Base-by-base conservation (phyloP, 2,329 filamentous ascomycete species). In the Pestalotiopsis sp. region DNA sequence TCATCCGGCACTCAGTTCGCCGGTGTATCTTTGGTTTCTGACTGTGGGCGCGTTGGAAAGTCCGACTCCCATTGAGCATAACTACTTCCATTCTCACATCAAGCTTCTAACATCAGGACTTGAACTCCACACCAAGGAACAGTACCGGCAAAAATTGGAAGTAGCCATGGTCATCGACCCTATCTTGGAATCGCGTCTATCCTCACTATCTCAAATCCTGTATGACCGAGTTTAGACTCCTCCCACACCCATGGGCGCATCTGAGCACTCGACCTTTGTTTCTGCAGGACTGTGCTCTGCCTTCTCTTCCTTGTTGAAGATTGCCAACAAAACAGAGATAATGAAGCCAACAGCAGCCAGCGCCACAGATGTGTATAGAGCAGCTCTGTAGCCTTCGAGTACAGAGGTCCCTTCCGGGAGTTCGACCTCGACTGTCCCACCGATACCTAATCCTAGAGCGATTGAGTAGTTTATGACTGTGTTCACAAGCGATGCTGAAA, bases 401-500 rank as follows among this genome's bases (percentile, higher is more conserved):
- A 70, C 72, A 41, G 61, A 66, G 13, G 66, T 68, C 6, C 70
- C 71, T 38, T 52, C 65, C 57, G 75, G 74, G 0, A 82, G 75
- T 5, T 81, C 78, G 0, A 79, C 78, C 73, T 92, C 89, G 2
- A 92, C 85, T 0, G 89, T 92, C 0, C 89, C 90, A 0, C 90
- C 90, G 60, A 93, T 85, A 0, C 90, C 91, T 0, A 93, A 81
- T 0, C 88, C 89, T 2, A 92, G 77, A 1, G 88, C 89, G 41
- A 93, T 92, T 68, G 86, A 86, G 75, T 92, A 93, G 77, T 93
- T 92, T 70, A 92, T 87, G 12, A 91, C 82, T 0, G 90, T 92
- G 40, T 67, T 74, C 9, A 74, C 72, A 36, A 78, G 62, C 20
- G 68, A 73, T 2, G 72, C 70, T 36, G 71, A 70, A 12, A 71